These are phyloP conservation scores for Coniochaeta prunicola DNA, from an alignment of 2,329 filamentous ascomycete genomes.

Conservation along the genomic window DNA sequence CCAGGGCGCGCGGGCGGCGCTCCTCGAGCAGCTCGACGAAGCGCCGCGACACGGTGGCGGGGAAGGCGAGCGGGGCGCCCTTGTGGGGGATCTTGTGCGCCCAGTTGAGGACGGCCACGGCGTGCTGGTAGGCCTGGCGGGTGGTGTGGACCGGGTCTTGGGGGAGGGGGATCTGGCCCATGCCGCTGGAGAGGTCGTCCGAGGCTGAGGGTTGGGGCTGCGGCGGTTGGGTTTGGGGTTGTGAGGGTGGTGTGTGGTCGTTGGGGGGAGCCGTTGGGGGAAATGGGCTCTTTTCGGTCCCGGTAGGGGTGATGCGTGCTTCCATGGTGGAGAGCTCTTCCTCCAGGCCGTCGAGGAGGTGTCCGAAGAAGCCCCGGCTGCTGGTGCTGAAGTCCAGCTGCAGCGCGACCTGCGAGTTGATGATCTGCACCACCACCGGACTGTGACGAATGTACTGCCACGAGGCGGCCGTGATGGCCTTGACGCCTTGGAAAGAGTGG, in stretches of 20 bases:
- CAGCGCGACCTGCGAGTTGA: slow-evolving; percentile 57
- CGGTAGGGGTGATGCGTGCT: slow-evolving; percentile 6
- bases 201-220: not conserved
- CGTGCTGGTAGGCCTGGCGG: slow-evolving; percentile 53
- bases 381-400: slow-evolving; percentile 49
- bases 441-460: slow-evolving; percentile 58
- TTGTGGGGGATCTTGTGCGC: slow-evolving; percentile 53
- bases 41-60: slow-evolving; percentile 54
- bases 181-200: not conserved
- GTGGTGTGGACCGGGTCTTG: slow-evolving; percentile 21
- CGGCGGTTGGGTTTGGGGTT: not conserved
- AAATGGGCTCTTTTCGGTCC: too few species aligned
- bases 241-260: not conserved
- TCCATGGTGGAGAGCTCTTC: slow-evolving; percentile 39
- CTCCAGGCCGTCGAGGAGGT: slow-evolving; percentile 50
- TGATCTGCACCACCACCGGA: slow-evolving; percentile 50
- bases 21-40: slow-evolving; percentile 54
- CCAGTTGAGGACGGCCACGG: slow-evolving; percentile 61
- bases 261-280: slow-evolving; percentile 3
- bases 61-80: slow-evolving; percentile 53
- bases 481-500: slow-evolving; percentile 60
- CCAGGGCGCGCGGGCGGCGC: slow-evolving; percentile 53
- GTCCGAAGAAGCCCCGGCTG: slow-evolving; percentile 51
- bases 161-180: not conserved
- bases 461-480: slow-evolving; percentile 55